Percentiles rank a stretch among this genome's conserved stretches.
These are phyloP conservation scores for Lepidopterella palustris DNA, from an alignment of 495 filamentous ascomycete species.

Conservation along the genomic window DNA sequence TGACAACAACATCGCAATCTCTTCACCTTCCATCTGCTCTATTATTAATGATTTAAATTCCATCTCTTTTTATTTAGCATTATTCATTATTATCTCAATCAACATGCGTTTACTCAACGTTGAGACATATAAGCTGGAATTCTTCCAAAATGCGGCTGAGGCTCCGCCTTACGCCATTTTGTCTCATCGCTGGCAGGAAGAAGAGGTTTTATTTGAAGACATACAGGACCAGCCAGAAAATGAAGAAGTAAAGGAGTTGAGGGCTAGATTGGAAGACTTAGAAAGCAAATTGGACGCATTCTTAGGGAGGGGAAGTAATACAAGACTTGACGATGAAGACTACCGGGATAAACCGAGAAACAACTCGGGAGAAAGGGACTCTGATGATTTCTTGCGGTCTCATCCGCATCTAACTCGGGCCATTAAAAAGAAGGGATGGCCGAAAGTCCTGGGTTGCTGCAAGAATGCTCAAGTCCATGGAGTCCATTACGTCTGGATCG, in stretches of 20 bases:
- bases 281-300: not conserved
- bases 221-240: not conserved
- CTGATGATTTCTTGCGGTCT: not conserved
- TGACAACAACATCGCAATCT: too few relatives aligned
- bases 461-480: not conserved
- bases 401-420: not conserved
- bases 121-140: not conserved
- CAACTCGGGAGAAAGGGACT: not conserved
- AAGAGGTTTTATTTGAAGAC: slow-evolving; percentile 3
- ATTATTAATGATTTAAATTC: too few relatives aligned
- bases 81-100: not conserved
- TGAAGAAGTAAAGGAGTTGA: not conserved
- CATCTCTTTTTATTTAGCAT: too few relatives aligned
- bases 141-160: not conserved
- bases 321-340: not conserved
- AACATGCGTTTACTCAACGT: slow-evolving; percentile 1
- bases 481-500: not conserved
- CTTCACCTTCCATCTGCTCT: too few relatives aligned
- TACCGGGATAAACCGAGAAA: not conserved
- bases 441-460: not conserved
- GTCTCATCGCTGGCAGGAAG: slow-evolving; percentile 2
- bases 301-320: too few relatives aligned
- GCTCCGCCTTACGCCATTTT: slow-evolving; percentile 1
- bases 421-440: not conserved
- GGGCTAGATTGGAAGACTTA: not conserved